Evolutionary conservation across 2,329 filamentous ascomycete genomes (phyloP).

Genomic region (Alternaria incomplexa): DNA sequence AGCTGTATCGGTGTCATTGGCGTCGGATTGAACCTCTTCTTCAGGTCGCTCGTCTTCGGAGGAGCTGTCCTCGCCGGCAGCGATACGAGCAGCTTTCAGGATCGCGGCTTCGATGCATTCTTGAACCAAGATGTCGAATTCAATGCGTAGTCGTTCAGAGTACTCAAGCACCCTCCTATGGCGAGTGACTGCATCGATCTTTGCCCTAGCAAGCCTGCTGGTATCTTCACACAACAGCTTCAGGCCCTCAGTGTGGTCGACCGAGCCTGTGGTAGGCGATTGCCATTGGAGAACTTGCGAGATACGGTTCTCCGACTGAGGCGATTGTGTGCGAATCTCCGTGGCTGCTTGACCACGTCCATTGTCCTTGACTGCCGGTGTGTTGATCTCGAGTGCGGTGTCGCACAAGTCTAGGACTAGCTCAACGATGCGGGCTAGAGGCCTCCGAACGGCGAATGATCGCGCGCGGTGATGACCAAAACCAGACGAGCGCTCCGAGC

Average conservation of each 20-base stretch:
- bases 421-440: conserved; percentile 91
- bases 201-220: conserved; percentile 79
- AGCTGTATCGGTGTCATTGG: conserved; percentile 46
- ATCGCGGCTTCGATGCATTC: conserved; percentile 94
- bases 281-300: conserved; percentile 97
- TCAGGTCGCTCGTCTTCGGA: conserved; percentile 60
- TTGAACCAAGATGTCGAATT: conserved; percentile 90
- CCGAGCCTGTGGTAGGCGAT: conserved; percentile 85
- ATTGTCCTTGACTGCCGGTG: conserved; percentile 85
- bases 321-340: conserved; percentile 90
- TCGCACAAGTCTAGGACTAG: conserved; percentile 94
- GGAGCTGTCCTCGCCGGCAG: conserved; percentile 82
- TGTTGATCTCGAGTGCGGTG: conserved; percentile 92
- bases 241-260: conserved; percentile 92
- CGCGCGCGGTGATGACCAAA: conserved; percentile 80
- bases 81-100: conserved; percentile 85
- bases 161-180: conserved; percentile 95
- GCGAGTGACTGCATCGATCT: conserved; percentile 91
- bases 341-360: conserved; percentile 68
- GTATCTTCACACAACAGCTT: conserved; percentile 89
- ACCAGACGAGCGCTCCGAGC: conserved; percentile 70
- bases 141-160: conserved; percentile 90
- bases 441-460: conserved; percentile 89
- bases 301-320: conserved; percentile 93
- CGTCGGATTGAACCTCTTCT: conserved; percentile 57